These are phyloP conservation scores for Clitopilus hobsonii DNA, from an alignment of 768 basidiomycete species.

Conservation along the genomic window DNA sequence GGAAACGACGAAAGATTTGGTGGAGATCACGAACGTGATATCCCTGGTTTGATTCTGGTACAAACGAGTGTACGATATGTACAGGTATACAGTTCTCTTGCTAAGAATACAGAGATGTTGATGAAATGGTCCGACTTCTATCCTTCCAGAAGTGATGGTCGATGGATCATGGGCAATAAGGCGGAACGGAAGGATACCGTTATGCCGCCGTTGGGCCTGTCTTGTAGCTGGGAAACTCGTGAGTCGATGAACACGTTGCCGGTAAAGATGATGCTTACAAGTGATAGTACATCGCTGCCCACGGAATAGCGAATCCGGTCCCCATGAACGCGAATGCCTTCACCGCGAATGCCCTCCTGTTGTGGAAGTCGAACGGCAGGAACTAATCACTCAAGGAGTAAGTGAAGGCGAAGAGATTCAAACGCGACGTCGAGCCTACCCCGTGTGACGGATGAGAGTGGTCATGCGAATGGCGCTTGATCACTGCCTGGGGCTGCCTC, in stretches of 20 bases:
- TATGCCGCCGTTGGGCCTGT: not conserved
- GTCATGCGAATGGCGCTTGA: not conserved
- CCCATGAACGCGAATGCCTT: conserved; percentile 1
- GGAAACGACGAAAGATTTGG: too few relatives aligned
- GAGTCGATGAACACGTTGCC: not conserved
- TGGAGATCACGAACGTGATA: too few relatives aligned
- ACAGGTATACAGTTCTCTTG: not conserved
- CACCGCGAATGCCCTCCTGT: not conserved
- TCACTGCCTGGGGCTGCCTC: not conserved
- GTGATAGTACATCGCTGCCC: not conserved
- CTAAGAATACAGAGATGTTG: not conserved
- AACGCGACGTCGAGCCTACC: not conserved
- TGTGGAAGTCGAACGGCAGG: not conserved
- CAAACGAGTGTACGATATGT: not conserved
- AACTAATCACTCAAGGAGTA: too few relatives aligned
- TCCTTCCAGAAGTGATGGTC: not conserved
- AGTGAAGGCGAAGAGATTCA: not conserved
- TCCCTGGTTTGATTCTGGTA: not conserved
- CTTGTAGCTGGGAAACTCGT: not conserved
- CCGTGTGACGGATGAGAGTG: not conserved
- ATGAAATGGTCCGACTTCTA: not conserved
- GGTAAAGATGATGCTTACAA: not conserved
- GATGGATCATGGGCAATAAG: not conserved
- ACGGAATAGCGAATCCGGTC: not conserved
- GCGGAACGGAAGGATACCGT: not conserved